Conservation (phyloP, 2,329 filamentous ascomycete genomes). For the Scytalidium lignicola region DNA sequence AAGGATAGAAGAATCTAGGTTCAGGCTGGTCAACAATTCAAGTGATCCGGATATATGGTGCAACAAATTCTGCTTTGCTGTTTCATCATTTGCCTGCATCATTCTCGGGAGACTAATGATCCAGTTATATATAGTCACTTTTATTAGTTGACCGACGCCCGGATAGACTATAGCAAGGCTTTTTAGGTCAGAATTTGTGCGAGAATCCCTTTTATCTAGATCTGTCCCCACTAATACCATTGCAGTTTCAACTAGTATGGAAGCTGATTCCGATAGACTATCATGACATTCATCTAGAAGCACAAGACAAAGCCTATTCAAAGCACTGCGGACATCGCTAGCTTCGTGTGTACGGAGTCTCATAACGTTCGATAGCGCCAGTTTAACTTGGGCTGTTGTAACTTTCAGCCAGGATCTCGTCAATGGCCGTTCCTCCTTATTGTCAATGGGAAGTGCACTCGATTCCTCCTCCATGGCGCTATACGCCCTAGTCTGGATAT, state of each 20-base stretch:
- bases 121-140: conserved; percentile 74
- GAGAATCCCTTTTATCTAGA: conserved; percentile 32
- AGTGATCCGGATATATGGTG: conserved; percentile 72
- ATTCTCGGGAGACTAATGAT: conserved; percentile 71
- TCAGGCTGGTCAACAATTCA: conserved; percentile 56
- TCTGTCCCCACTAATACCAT: conserved; percentile 60
- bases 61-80: conserved; percentile 66
- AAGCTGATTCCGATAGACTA: conserved; percentile 63
- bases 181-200: conserved; percentile 44
- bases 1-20: conserved; percentile 60
- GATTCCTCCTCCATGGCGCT: conserved; percentile 31
- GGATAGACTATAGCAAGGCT: conserved; percentile 59
- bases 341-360: conserved; percentile 69
- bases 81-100: conserved; percentile 81
- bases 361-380: conserved; percentile 73
- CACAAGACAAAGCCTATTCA: conserved; percentile 67
- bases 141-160: conserved; percentile 58
- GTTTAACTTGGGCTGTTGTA: conserved; percentile 74
- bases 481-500: conserved; percentile 45
- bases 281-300: conserved; percentile 74
- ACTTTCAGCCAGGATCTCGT: conserved; percentile 67
- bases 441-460: conserved; percentile 1
- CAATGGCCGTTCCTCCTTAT: conserved; percentile 32
- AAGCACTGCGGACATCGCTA: conserved; percentile 59
- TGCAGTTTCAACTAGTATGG: conserved; percentile 75